Percentiles rank a stretch among this genome's conserved stretches.
Conservation (phyloP, 164 flowering plant genomes). For the Macadamia integrifolia region DNA sequence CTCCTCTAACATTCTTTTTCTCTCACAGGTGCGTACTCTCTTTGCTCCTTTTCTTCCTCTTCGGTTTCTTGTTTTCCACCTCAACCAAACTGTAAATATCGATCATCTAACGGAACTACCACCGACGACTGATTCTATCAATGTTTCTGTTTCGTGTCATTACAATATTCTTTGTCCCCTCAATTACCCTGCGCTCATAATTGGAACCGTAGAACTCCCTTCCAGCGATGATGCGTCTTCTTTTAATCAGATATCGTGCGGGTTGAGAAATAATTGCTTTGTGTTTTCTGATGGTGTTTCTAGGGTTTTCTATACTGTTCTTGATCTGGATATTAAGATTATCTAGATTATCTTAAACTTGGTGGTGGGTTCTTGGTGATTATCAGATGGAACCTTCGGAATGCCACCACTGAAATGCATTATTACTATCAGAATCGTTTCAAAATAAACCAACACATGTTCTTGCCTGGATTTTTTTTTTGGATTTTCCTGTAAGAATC, state of each 20-base stretch:
- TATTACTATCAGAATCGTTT: too few species aligned
- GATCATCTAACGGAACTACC: neutral
- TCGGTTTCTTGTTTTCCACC: slow-evolving; percentile 5
- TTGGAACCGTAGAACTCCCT: slow-evolving; percentile 58
- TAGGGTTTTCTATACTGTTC: slow-evolving; percentile 59
- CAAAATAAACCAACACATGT: too few species aligned
- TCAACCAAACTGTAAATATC: neutral
- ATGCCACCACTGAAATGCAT: slow-evolving; percentile 6
- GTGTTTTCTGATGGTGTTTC: slow-evolving; percentile 53
- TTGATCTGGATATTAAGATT: slow-evolving; percentile 33
- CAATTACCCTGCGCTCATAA: slow-evolving; percentile 35
- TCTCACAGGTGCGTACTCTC: slow-evolving; percentile 48
- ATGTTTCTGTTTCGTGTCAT: too few species aligned
- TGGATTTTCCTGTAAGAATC: too few species aligned
- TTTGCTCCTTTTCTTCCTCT: slow-evolving; percentile 11
- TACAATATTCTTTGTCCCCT: slow-evolving; percentile 29
- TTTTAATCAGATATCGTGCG: slow-evolving; percentile 9
- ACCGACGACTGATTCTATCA: neutral
- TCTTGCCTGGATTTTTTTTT: too few species aligned
- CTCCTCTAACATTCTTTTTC: slow-evolving; percentile 49
- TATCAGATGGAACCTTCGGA: slow-evolving; percentile 48
- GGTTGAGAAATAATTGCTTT: slow-evolving; percentile 39
- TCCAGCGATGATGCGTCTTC: slow-evolving; percentile 2
- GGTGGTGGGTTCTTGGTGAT: slow-evolving; percentile 65
- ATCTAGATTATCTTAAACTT: slow-evolving; percentile 63